These are phyloP conservation scores for Chytriomyces confervae DNA, from an alignment of 192 early-diverging fungal genomes.

Conservation along the genomic window DNA sequence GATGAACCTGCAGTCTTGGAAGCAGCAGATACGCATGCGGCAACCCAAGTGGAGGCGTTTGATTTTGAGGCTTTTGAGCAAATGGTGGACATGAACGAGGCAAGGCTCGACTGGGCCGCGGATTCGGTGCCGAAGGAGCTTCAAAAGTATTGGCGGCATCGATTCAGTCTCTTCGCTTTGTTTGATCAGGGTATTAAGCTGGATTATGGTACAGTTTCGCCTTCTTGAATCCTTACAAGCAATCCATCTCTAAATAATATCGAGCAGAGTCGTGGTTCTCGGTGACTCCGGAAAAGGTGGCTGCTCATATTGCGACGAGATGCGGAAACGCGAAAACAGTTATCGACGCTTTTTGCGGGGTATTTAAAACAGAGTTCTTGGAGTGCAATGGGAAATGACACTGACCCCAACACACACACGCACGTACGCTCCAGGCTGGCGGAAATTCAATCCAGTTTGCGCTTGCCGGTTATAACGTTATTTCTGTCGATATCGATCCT, in stretches of 20 bases:
- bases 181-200: slow-evolving; percentile 88
- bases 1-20: too few species aligned
- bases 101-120: slow-evolving; percentile 2
- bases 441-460: slow-evolving; percentile 99
- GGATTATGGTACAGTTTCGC: slow-evolving; percentile 55
- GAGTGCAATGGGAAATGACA: background rate
- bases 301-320: slow-evolving; percentile 75
- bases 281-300: slow-evolving; percentile 91
- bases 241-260: too few species aligned
- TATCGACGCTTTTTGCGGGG: slow-evolving; percentile 94
- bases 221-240: too few species aligned
- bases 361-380: slow-evolving; percentile 42
- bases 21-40: too few species aligned
- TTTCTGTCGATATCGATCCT: slow-evolving; percentile 91
- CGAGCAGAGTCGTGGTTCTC: slow-evolving; percentile 86
- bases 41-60: too few species aligned
- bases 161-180: slow-evolving; percentile 80
- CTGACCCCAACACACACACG: slow-evolving; percentile 1
- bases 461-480: slow-evolving; percentile 57
- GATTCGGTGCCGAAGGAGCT: slow-evolving; percentile 38
- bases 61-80: too few species aligned
- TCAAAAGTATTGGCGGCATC: slow-evolving; percentile 84
- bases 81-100: background rate
- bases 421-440: slow-evolving; percentile 56
- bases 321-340: slow-evolving; percentile 63